Evolutionary conservation across 495 filamentous ascomycete genomes (phyloP), one percentile per base, ranked within the genome.

Genomic region (Aspergillus indologenus): DNA sequence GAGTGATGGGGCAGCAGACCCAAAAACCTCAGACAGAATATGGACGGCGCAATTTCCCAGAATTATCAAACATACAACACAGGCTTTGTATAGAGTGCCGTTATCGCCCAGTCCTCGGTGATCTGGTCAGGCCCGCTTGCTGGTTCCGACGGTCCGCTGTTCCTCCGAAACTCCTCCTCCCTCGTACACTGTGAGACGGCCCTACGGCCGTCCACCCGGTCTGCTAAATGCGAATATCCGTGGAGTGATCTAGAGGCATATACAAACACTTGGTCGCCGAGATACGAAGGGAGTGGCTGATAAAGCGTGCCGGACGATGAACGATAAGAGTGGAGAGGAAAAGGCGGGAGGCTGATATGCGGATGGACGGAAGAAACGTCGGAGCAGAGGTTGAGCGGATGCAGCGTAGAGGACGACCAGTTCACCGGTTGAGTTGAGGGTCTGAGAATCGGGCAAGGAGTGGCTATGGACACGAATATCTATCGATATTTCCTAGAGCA

Each of bases 131-230:
- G 23, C 43, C 26, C 24, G 15, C 23, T 31, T 34, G 20, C 26
- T 23, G 23, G 21, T 26, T 56, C 26, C 55, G 18, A 18, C 51
- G 40, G 50, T 45, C 54, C 59, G 34, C 55, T 61, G 55, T 53
- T 40, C 34, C 53, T 60, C 64, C 56, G 60, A 61, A 62, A 60
- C 53, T 53, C 70, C 69, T 70, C 73, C 75, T 64, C 68, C 71
- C 72, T 65, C 68, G 66, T 69, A 61, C 63, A 61, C 53, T 69
- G 68, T 66, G 73, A 72, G 75, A 78, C 75, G 76, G 74, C 76
- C 76, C 63, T 63, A 70, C 65, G 75, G 76, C 75, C 76, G 76
- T 77, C 76, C 70, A 72, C 76, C 68, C 66, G 55, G 59, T 62
- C 50, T 73, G 54, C 64, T 59, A 59, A 54, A 53, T 62, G 55